Conservation (phyloP, 805 yeast genomes). For the Starmerella davenportii region DNA sequence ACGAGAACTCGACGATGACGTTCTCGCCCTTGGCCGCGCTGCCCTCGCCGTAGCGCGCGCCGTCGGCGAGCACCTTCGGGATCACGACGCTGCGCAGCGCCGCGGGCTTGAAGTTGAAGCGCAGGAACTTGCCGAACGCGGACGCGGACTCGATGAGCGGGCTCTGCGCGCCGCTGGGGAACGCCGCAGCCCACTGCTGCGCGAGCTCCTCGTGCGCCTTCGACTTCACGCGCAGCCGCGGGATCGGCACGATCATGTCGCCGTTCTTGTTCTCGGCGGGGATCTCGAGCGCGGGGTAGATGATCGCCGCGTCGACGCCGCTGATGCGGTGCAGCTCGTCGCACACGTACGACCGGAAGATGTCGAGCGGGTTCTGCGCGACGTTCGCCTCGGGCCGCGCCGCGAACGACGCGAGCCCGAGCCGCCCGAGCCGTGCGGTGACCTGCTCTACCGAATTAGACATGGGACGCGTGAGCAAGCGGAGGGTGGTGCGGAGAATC, state of each 20-base stretch:
- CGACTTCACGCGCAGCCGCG: constrained; percentile 69
- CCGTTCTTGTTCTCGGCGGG: constrained; percentile 77
- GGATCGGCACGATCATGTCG: constrained; percentile 80
- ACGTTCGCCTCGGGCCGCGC: constrained; percentile 44
- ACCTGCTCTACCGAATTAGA: constrained; percentile 1
- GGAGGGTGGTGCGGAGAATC: too few species aligned
- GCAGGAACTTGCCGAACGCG: constrained; percentile 80
- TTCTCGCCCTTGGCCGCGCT: constrained; percentile 58
- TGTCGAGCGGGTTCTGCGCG: constrained; percentile 61
- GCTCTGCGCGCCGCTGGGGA: constrained; percentile 38
- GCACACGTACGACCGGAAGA: constrained; percentile 77
- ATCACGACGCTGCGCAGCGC: constrained; percentile 51
- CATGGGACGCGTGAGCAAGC: neutral
- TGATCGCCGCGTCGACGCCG: constrained; percentile 48
- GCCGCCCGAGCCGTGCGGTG: constrained; percentile 12
- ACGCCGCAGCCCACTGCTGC: constrained; percentile 55
- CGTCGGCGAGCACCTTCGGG: constrained; percentile 46
- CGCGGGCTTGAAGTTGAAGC: constrained; percentile 60
- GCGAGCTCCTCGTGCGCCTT: constrained; percentile 63
- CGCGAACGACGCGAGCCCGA: constrained; percentile 13
- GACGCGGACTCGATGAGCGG: constrained; percentile 49
- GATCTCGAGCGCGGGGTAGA: constrained; percentile 75
- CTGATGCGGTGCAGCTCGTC: constrained; percentile 56
- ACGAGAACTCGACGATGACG: constrained; percentile 73
- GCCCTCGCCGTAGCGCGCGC: constrained; percentile 47